Evolutionary conservation across 2,329 filamentous ascomycete genomes (phyloP).

Genomic region (Fusarium ramigenum): DNA sequence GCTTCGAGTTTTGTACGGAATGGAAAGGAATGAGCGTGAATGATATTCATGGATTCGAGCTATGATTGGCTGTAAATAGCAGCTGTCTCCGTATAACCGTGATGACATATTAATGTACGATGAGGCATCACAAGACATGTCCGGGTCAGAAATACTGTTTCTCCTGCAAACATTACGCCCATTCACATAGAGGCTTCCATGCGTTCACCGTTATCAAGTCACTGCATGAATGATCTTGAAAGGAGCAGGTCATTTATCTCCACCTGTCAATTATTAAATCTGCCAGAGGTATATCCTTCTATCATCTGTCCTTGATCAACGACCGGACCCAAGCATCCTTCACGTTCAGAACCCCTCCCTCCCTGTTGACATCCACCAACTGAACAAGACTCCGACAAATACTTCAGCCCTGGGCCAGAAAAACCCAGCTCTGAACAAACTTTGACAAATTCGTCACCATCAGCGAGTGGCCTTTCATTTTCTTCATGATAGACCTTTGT

Average conservation of each 20-base stretch:
- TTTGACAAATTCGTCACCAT: neutral
- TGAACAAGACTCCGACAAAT: slow-evolving; percentile 4
- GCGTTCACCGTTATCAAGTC: neutral
- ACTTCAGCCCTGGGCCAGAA: neutral
- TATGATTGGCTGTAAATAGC: slow-evolving; percentile 7
- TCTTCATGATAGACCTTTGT: neutral
- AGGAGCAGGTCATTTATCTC: neutral
- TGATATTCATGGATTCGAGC: slow-evolving; percentile 9
- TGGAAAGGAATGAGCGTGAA: slow-evolving; percentile 1
- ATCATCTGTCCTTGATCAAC: neutral
- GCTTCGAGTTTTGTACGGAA: slow-evolving; percentile 8
- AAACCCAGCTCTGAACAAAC: neutral
- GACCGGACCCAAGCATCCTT: neutral
- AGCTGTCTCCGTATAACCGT: neutral
- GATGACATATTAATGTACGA: slow-evolving; percentile 14
- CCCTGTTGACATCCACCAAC: neutral
- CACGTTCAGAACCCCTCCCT: neutral
- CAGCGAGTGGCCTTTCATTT: neutral
- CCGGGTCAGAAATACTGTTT: neutral
- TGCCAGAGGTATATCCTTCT: slow-evolving; percentile 29
- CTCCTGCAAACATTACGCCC: no score
- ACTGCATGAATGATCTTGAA: neutral
- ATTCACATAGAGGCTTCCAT: neutral
- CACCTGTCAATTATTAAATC: slow-evolving; percentile 8
- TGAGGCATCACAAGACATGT: neutral